Evolutionary conservation across 495 filamentous ascomycete species (phyloP).

Genomic region (Bombardia bombarda): DNA sequence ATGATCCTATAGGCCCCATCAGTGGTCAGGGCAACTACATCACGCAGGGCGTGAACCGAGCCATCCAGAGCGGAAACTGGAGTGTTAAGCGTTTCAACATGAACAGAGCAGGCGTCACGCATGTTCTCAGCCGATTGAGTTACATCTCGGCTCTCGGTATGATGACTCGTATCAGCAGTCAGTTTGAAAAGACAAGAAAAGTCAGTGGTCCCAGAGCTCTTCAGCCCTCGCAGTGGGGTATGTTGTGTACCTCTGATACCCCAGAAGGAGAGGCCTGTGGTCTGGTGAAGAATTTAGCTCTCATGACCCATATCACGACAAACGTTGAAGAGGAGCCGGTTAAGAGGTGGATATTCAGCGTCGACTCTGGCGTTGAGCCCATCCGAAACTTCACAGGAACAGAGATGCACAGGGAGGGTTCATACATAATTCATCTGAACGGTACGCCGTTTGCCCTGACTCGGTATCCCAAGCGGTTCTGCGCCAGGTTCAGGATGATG

Average conservation of each 20-base stretch:
- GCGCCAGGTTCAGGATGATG: slow-evolving; percentile 72
- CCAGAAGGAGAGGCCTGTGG: slow-evolving; percentile 98
- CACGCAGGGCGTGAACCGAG: slow-evolving; percentile 81
- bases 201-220: slow-evolving; percentile 90
- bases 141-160: slow-evolving; percentile 98
- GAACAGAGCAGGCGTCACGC: slow-evolving; percentile 94
- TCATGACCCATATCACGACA: slow-evolving; percentile 99
- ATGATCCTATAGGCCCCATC: slow-evolving; percentile 76
- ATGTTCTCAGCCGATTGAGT: slow-evolving; percentile 89
- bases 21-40: slow-evolving; percentile 71
- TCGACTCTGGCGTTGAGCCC: slow-evolving; percentile 48
- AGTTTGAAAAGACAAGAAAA: slow-evolving; percentile 97
- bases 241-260: slow-evolving; percentile 94
- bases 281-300: slow-evolving; percentile 93
- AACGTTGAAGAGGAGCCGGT: slow-evolving; percentile 88
- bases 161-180: slow-evolving; percentile 98
- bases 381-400: slow-evolving; percentile 63
- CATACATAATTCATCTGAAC: slow-evolving; percentile 89
- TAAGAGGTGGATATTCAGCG: slow-evolving; percentile 68
- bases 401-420: slow-evolving; percentile 74
- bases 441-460: slow-evolving; percentile 86
- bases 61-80: slow-evolving; percentile 97
- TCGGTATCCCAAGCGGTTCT: slow-evolving; percentile 71
- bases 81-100: slow-evolving; percentile 94
- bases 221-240: slow-evolving; percentile 94